Evolutionary conservation across 116 monocot genomes (phyloP), one percentile per base, ranked within the genome.

Genomic region (Trichopus zeylanicus): DNA sequence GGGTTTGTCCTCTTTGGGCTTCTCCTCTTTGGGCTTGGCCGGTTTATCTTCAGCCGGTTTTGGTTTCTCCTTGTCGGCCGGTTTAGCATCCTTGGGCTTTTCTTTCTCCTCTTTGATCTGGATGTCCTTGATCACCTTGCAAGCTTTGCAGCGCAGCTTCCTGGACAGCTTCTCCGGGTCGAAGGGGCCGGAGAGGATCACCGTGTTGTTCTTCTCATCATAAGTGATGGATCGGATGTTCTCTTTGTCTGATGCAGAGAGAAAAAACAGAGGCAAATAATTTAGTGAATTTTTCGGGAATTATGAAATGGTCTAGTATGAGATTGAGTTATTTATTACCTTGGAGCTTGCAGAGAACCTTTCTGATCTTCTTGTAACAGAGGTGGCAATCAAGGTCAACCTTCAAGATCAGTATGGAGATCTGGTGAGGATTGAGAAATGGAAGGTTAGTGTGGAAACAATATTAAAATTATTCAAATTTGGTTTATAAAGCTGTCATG

Each of bases 91-190:
- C 34, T 35, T 35, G 34, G 34, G 34, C 34, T 35, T 35, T 10
- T 35, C 34, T 10, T 35, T 35, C 34, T 52, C 25, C 26, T 25
- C 52, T 56, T n/a, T n/a, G n/a, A n/a, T n/a, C n/a, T n/a, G n/a
- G n/a, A n/a, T n/a, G n/a, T n/a, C n/a, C n/a, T n/a, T 67, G 52
- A 78, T 78, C 46, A 73, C 26, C 25, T 69, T 60, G 38, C 78
- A 33, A 19, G 73, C 73, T 23, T 64, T 67, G 78, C 60, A 65
- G n/a, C 31, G 29, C 1, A 78, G 73, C 65, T 69, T 73, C 27
- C 55, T 53, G 21, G 60, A 69, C 15, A 78, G 31, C 39, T 26
- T 48, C 4, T 78, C 27, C 32, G 53, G n/a, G n/a, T n/a, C n/a
- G n/a, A n/a, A n/a, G n/a, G n/a, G n/a, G n/a, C n/a, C n/a, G n/a